phyloP scores from a whole-genome alignment of 106 monocot species.

The Vanilla planifolia region DNA sequence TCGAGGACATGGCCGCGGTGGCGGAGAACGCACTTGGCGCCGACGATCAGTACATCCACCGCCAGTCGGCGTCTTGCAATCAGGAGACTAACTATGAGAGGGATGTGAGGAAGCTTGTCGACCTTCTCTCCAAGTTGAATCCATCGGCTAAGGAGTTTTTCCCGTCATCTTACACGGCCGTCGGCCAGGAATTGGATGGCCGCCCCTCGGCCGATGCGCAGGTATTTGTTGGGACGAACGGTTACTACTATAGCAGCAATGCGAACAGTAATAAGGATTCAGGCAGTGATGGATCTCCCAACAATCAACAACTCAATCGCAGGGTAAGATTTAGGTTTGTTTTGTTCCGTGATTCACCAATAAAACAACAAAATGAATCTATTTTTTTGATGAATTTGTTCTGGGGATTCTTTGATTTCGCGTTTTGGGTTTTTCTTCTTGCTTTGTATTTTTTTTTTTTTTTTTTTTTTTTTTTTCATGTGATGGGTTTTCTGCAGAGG shows the following conservation, averaged over 20 bases:
- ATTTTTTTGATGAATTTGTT: too few species aligned
- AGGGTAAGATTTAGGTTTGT: constrained; percentile 11
- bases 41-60: constrained; percentile 27
- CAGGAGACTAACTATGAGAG: constrained; percentile 29
- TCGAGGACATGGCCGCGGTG: constrained; percentile 30
- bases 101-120: constrained; percentile 59
- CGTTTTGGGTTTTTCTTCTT: background rate
- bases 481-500: constrained; percentile 26
- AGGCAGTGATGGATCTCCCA: constrained; percentile 29
- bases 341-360: background rate
- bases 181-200: constrained; percentile 18
- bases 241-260: constrained; percentile 1
- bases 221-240: constrained; percentile 21
- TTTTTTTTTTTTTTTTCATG: background rate
- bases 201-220: constrained; percentile 53
- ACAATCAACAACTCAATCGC: constrained; percentile 8
- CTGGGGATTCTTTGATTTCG: background rate
- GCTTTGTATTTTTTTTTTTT: background rate
- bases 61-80: constrained; percentile 9
- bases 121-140: constrained; percentile 82
- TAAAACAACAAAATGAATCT: background rate
- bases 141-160: constrained; percentile 95
- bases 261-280: constrained; percentile 19
- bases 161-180: constrained; percentile 39
- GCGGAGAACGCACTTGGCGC: constrained; percentile 32